Evolutionary conservation across 2,329 filamentous ascomycete genomes (phyloP).

Genomic region (Cladosporium sp.): DNA sequence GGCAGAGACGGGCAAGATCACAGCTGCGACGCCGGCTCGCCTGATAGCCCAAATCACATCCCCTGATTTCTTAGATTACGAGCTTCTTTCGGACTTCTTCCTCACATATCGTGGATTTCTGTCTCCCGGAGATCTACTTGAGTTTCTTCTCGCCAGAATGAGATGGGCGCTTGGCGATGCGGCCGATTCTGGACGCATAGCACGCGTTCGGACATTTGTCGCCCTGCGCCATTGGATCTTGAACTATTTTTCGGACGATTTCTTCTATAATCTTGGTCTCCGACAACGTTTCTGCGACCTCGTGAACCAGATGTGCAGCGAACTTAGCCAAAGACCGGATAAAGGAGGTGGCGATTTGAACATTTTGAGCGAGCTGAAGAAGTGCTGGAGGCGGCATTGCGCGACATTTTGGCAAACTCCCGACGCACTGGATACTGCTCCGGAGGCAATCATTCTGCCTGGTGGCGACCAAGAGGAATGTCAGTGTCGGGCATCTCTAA

Average conservation of each 20-base stretch:
- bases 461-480: slow-evolving; percentile 52
- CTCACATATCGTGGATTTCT: slow-evolving; percentile 90
- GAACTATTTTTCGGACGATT: slow-evolving; percentile 97
- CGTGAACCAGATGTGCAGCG: slow-evolving; percentile 61
- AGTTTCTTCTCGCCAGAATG: slow-evolving; percentile 78
- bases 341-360: slow-evolving; percentile 66
- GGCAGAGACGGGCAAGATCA: slow-evolving; percentile 65
- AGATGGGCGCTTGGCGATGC: slow-evolving; percentile 77
- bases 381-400: slow-evolving; percentile 93
- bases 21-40: slow-evolving; percentile 83
- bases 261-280: slow-evolving; percentile 70
- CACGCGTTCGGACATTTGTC: slow-evolving; percentile 93
- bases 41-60: slow-evolving; percentile 96
- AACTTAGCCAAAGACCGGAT: slow-evolving; percentile 48
- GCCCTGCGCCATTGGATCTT: slow-evolving; percentile 95
- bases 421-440: slow-evolving; percentile 51
- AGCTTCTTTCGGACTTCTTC: slow-evolving; percentile 96
- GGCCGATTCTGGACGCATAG: slow-evolving; percentile 85
- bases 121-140: slow-evolving; percentile 68
- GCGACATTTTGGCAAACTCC: slow-evolving; percentile 81
- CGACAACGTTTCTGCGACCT: slow-evolving; percentile 75
- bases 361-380: slow-evolving; percentile 89
- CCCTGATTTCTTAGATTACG: slow-evolving; percentile 92
- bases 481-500: background rate
- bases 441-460: slow-evolving; percentile 66